phyloP scores from a whole-genome alignment of 116 monocot species.

The Thalassia testudinum region DNA sequence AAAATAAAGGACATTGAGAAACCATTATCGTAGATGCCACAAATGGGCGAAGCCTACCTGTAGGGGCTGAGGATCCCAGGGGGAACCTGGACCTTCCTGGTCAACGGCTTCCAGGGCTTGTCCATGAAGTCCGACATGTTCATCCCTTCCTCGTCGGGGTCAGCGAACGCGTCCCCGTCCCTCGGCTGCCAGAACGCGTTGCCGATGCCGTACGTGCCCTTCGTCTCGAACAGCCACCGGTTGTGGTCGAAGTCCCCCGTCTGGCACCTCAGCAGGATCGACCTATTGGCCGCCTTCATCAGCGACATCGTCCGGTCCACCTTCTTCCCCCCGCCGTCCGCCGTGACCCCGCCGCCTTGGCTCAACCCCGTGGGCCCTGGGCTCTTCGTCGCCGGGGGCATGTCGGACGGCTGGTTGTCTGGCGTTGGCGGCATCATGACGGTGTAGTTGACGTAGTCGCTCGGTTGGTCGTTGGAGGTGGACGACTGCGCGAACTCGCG shows the following conservation, averaged over 20 bases:
- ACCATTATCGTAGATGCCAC: background rate
- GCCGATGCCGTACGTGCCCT: constrained; percentile 84
- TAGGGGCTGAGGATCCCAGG: constrained; percentile 71
- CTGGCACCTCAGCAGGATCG: constrained; percentile 65
- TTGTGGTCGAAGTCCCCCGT: constrained; percentile 87
- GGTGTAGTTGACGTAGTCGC: constrained; percentile 61
- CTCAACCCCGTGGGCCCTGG: constrained; percentile 6
- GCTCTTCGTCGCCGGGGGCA: constrained; percentile 4
- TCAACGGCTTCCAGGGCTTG: constrained; percentile 95
- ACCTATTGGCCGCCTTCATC: constrained; percentile 35
- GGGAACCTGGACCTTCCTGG: constrained; percentile 45
- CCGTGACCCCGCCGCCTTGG: constrained; percentile 1
- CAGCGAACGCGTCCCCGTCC: constrained; percentile 9
- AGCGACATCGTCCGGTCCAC: constrained; percentile 41
- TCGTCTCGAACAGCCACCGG: constrained; percentile 78
- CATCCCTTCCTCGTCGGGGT: constrained; percentile 16
- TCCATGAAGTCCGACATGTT: constrained; percentile 60
- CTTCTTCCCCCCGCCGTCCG: constrained; percentile 5
- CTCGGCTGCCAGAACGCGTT: constrained; percentile 63
- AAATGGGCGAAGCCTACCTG: constrained; percentile 19
- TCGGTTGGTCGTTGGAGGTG: constrained; percentile 27
- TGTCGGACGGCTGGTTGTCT: constrained; percentile 60
- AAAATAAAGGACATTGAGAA: too few relatives aligned
- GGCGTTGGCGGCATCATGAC: constrained; percentile 91
- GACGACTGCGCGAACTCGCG: constrained; percentile 19